Base-by-base conservation (phyloP, 83 land plant genomes). In the Isoetes engelmannii region DNA sequence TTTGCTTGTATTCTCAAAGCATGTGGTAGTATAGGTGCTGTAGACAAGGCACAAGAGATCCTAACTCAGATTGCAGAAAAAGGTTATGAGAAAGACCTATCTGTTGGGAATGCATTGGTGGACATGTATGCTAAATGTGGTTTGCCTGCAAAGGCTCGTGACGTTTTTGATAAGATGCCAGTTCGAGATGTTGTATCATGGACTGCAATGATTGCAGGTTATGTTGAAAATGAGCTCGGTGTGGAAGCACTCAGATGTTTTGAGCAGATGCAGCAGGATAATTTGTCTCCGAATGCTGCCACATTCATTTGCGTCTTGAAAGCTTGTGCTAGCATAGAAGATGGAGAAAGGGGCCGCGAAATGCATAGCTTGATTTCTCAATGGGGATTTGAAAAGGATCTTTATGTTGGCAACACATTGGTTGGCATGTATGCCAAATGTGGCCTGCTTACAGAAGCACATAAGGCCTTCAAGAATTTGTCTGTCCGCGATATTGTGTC, bases 231-330 rank as follows among this genome's bases (percentile, higher is more conserved):
- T 63, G 65, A n/a, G 8, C 65, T 42, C n/a, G 44, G 3, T 47
- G 47, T 43, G 5, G 45, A 63, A 47, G 65, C 65, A 63, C 44
- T 63, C 9, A 37, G 15, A 43, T 63, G 65, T 37, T 63, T 58
- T 58, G 61, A 58, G 61, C 61, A 58, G n/a, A 58, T 58, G 61
- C 61, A 58, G 61, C 61, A 8, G 47, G n/a, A 6, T 63, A 47
- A 42, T 18, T 15, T 63, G 43, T 37, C 41, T 42, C 9, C n/a
- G 1, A 47, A 63, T 63, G 65, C 6, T 2, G 43, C n/a, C 65
- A 63, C 65, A 63, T 17, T 21, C n/a, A 37, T 63, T 37, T 63
- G 44, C 44, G 5, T 7, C 6, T 21, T 63, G n/a, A 63, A 37
- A 44, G 65, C 65, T 37, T 63, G 13, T 63, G 65, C 47, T 42